Base-by-base conservation (phyloP, 345 rosid genomes). In the Balakata baccata region DNA sequence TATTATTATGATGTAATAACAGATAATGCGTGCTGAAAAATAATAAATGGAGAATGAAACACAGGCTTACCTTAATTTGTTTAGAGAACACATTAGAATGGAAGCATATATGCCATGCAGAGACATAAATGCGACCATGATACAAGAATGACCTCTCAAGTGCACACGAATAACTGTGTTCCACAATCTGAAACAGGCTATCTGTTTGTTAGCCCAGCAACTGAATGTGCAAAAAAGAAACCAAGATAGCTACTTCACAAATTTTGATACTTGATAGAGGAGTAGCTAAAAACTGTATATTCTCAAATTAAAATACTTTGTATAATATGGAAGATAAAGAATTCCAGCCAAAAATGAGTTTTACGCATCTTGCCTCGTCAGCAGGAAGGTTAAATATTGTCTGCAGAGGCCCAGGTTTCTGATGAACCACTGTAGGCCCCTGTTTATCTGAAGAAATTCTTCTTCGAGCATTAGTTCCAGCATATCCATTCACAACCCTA, bases 121-220 rank as follows among this genome's bases (percentile, higher is more conserved):
- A 95, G 76, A 92, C 98, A 84, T 92, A 95, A 87, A 92, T 95
- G 61, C 99, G 97, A 68, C 99, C 99, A 74, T 95, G 99, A 75
- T 95, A 95, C 84, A 95, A 81, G 84, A 95, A 95, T 71, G 99
- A 95, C 81, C 99, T 86, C 87, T 95, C 99, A 66, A 95, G 86
- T 64, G 99, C 99, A 81, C 98, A 92, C 43, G 99, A 95, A 83
- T 87, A 95, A 80, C 93, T 89, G 82, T 84, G 97, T 76, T 89
- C 96, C 74, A 81, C 97, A 74, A 91, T 88, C 99, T 94, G 87
- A 82, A 73, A 79, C 38, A 78, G 45, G 77, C 16, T 39, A 8
- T 46, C 46, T 57, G 49, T 56, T 68, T 53, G 77, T 71, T 75
- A 79, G 62, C 46, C 73, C 56, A 66, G 64, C 20, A 68, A 71